A percentile compares a stretch with the other conserved stretches of the same genome.
phyloP scores from a whole-genome alignment of 768 basidiomycete species.

The Russula sp. region DNA sequence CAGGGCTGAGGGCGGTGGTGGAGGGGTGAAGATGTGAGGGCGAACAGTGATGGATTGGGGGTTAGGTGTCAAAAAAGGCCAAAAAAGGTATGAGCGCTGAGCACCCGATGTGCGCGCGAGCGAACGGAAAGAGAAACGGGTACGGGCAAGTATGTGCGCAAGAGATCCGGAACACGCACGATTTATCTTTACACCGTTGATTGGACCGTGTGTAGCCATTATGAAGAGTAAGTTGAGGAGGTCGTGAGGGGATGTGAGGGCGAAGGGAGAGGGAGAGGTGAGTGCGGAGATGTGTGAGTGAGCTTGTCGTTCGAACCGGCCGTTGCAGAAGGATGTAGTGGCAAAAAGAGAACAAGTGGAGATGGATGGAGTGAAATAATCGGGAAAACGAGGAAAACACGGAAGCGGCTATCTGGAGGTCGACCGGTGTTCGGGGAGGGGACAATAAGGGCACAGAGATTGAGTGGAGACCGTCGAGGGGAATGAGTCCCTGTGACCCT shows the following conservation, averaged over 20 bases:
- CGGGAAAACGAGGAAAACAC: slow-evolving; percentile 13
- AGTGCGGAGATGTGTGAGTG: slow-evolving; percentile 23
- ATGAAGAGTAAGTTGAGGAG: slow-evolving; percentile 3
- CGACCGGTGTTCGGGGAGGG: slow-evolving; percentile 15
- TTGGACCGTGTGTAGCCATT: slow-evolving; percentile 72
- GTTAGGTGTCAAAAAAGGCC: slow-evolving; percentile 23
- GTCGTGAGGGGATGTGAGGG: slow-evolving; percentile 7
- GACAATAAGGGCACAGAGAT: slow-evolving; percentile 23
- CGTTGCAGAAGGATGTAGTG: slow-evolving; percentile 12
- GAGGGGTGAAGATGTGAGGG: not conserved
- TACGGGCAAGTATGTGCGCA: slow-evolving; percentile 14
- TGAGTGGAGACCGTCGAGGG: slow-evolving; percentile 25
- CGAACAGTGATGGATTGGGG: slow-evolving; percentile 17
- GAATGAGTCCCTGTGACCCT: slow-evolving; percentile 23
- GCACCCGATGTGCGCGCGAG: slow-evolving; percentile 35
- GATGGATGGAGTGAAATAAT: slow-evolving; percentile 6
- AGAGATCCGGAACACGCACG: slow-evolving; percentile 48
- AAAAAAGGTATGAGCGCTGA: slow-evolving; percentile 33
- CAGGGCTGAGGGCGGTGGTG: slow-evolving; percentile 30
- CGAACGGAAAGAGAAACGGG: slow-evolving; percentile 29
- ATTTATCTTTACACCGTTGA: slow-evolving; percentile 81
- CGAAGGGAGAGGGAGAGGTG: not conserved
- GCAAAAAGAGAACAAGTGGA: not conserved
- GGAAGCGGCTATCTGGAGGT: slow-evolving; percentile 18
- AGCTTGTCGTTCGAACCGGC: slow-evolving; percentile 13